Evolutionary conservation across 2,329 filamentous ascomycete species (phyloP), one percentile per base, ranked within the genome.

Genomic region (Pseudodiploospora longispora): DNA sequence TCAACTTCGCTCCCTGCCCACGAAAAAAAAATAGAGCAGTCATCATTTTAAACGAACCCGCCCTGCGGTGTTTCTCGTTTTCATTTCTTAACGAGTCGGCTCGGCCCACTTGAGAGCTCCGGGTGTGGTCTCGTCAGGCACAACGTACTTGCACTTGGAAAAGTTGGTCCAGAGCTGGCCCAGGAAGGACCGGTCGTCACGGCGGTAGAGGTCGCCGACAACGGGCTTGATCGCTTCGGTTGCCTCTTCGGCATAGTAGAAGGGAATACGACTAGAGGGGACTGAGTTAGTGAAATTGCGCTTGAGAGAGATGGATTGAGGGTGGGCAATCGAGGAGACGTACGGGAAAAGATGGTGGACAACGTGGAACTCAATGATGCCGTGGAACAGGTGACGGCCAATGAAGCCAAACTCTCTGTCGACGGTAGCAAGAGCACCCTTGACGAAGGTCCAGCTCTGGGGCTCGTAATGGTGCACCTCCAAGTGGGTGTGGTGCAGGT

Each of bases 341-440:
- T 19, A 19, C 19, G 61, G 56, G 64, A 79, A 74, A 12, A 78
- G 65, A 52, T 82, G 78, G 61, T 82, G 78, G 37, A 78, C 68
- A 27, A 82, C 78, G 56, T 82, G 78, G 51, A 74, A 74, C 54
- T 78, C 75, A 31, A 63, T 63, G 50, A 82, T 82, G 41, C 76
- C 74, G 61, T 83, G 80, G 66, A 83, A 78, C 52, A 82, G 64
- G 60, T 82, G 74, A 40, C 71, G 72, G 42, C 78, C 74, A 46
- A 82, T 70, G 59, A 78, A 79, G 10, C 79, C 78, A 41, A 81
- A 76, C 36, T 79, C 74, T 40, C 80, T 74, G 60, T 83, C 80
- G 27, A 83, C 68, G 2, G 80, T 83, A 8, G 75, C 71, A 12
- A 75, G 65, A 7, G 79, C 78, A 27, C 80, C 80, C 52, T 76